Evolutionary conservation across 2,329 filamentous ascomycete genomes (phyloP), one percentile per base, ranked within the genome.

Genomic region (Xylariaceae sp.): DNA sequence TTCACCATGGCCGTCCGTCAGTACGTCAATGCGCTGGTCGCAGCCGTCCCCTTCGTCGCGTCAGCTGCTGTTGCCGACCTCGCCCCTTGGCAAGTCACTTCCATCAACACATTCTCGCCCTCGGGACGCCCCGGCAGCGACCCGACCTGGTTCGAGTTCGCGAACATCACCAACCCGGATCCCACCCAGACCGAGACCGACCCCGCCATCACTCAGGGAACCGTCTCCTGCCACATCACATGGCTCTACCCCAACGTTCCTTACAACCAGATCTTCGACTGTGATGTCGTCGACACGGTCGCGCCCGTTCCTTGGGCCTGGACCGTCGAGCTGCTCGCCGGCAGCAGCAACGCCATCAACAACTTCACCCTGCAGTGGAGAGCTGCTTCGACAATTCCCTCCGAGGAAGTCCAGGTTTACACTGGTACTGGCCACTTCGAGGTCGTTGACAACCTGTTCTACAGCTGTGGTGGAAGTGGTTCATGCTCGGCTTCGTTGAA

Each of bases 111-210:
- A 0, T 65, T 56, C 55, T 65, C 65, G 4, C 70, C 70, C 6
- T 69, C 69, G 1, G 66, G 67, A 6, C 62, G 66, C 17, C 68
- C 70, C 1, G 66, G 62, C 1, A 65, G 18, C n/a, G 65, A 53
- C 37, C 58, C 63, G 10, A 51, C 64, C 55, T 68, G 62, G 9
- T 51, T 56, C 35, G 51, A 71, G 18, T 55, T 50, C 52, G 64
- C 64, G 13, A 64, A 62, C 45, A 70, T 73, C 62, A 55, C 59
- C 10, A 70, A 70, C 51, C 67, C 70, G n/a, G 65, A 66, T 60
- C 60, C 64, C 49, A 66, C 67, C 35, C 51, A 61, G 49, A 60
- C 64, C 2, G 62, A 59, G 8, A n/a, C 56, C 1, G 64, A 62
- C 4, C 56, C 45, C 13, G 63, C 49, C 42, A 57, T 68, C 60